Conservation (phyloP, 148 eudicot genomes). For the Rhododendron griersonianum region DNA sequence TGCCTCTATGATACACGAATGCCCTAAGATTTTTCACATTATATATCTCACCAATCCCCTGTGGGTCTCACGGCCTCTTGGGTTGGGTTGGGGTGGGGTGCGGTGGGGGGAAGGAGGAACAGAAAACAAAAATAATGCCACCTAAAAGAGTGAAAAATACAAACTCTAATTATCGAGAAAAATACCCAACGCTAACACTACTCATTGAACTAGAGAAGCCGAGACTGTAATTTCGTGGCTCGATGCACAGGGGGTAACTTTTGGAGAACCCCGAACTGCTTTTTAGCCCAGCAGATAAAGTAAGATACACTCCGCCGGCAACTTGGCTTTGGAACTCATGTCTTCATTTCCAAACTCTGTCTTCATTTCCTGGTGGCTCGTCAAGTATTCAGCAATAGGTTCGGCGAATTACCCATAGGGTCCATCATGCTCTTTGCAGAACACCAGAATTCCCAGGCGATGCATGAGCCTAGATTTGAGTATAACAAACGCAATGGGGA, state of each 20-base stretch:
- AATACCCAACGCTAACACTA: constrained; percentile 9
- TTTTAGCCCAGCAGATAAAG: constrained; percentile 1
- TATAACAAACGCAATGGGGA: constrained; percentile 12
- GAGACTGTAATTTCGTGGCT: constrained; percentile 16
- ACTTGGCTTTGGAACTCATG: constrained; percentile 15
- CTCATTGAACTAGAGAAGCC: constrained; percentile 6
- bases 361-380: constrained; percentile 22
- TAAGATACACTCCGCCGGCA: constrained; percentile 13
- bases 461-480: constrained; percentile 30
- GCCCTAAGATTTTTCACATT: neutral
- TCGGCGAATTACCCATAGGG: constrained; percentile 37
- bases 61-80: constrained; percentile 14
- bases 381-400: constrained; percentile 6
- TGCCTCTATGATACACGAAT: constrained; percentile 31
- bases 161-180: neutral
- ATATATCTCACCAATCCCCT: constrained; percentile 31
- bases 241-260: constrained; percentile 30
- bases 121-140: neutral
- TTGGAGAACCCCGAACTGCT: constrained; percentile 10
- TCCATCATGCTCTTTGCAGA: constrained; percentile 45
- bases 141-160: constrained; percentile 15
- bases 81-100: neutral
- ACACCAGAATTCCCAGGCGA: constrained; percentile 36
- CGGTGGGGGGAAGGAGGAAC: neutral
- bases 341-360: constrained; percentile 8